Conservation (phyloP, 352 stramenopile genomes). For the Phytophthora pisi region DNA sequence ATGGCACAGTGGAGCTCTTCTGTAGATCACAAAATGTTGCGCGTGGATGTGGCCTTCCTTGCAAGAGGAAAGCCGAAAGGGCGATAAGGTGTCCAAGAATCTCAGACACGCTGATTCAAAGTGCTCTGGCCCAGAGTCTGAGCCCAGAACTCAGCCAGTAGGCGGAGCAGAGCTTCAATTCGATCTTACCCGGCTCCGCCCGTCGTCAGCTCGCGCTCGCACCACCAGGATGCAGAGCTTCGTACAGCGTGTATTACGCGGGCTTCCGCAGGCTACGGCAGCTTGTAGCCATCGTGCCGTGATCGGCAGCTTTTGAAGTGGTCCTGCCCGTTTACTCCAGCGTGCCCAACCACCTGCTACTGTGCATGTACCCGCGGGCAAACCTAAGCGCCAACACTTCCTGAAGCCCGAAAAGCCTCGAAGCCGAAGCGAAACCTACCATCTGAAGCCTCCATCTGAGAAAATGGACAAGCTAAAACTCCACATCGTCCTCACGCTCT, state of each 20-base stretch:
- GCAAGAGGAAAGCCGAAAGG: too few relatives aligned
- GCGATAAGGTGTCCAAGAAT: too few relatives aligned
- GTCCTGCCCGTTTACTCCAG: not conserved
- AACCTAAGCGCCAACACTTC: not conserved
- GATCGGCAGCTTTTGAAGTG: not conserved
- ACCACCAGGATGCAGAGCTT: not conserved
- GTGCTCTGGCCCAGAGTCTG: too few relatives aligned
- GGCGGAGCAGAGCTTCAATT: not conserved
- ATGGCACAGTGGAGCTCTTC: too few relatives aligned
- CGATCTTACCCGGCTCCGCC: not conserved
- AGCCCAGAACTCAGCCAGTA: not conserved
- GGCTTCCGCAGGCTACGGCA: not conserved
- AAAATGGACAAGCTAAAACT: conserved; percentile 9
- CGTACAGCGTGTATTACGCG: not conserved
- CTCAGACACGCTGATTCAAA: too few relatives aligned
- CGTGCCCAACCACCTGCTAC: not conserved
- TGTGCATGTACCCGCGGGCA: not conserved
- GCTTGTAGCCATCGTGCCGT: not conserved
- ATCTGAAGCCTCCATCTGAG: conserved; percentile 27
- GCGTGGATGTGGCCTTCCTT: too few relatives aligned
- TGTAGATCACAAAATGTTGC: too few relatives aligned
- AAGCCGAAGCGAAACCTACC: not conserved
- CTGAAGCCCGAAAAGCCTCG: not conserved
- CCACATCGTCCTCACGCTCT: conserved; percentile 3
- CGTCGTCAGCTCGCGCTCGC: not conserved